A percentile compares a stretch with the other conserved stretches of the same genome.
phyloP scores from a whole-genome alignment of 2,329 filamentous ascomycete species.

The Penicillium griseofulvum region DNA sequence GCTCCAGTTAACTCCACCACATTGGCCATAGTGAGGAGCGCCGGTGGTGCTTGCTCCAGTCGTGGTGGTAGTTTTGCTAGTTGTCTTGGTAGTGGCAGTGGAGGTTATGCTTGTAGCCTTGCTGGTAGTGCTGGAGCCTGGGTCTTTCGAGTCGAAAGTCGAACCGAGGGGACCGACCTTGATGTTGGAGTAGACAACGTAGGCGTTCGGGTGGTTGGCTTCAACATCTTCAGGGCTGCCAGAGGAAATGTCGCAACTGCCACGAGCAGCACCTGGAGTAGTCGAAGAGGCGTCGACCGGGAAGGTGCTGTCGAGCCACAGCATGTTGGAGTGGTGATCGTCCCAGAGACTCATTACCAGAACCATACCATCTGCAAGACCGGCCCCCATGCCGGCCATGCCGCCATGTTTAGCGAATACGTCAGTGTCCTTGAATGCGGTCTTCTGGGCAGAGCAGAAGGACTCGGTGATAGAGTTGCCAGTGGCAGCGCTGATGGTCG shows the following conservation, averaged over 20 bases:
- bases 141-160: conserved; percentile 39
- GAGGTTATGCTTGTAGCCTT: background rate
- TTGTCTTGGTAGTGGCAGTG: conserved; percentile 8
- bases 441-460: conserved; percentile 58
- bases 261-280: conserved; percentile 51
- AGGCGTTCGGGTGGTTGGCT: conserved; percentile 45
- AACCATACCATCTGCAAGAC: conserved; percentile 49
- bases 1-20: conserved; percentile 36
- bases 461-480: conserved; percentile 56
- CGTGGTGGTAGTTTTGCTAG: conserved; percentile 11
- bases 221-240: conserved; percentile 55
- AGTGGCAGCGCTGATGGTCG: conserved; percentile 46
- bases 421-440: conserved; percentile 53
- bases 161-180: conserved; percentile 56
- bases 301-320: conserved; percentile 69
- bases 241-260: conserved; percentile 52
- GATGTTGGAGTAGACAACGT: conserved; percentile 60
- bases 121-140: conserved; percentile 10
- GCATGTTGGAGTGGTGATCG: conserved; percentile 66
- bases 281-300: conserved; percentile 48
- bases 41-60: conserved; percentile 9
- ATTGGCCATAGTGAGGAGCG: conserved; percentile 29
- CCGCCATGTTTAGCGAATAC: conserved; percentile 57
- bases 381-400: conserved; percentile 32
- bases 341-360: conserved; percentile 62